Base-by-base conservation (phyloP, 495 filamentous ascomycete species). In the Umbilicaria muhlenbergii region DNA sequence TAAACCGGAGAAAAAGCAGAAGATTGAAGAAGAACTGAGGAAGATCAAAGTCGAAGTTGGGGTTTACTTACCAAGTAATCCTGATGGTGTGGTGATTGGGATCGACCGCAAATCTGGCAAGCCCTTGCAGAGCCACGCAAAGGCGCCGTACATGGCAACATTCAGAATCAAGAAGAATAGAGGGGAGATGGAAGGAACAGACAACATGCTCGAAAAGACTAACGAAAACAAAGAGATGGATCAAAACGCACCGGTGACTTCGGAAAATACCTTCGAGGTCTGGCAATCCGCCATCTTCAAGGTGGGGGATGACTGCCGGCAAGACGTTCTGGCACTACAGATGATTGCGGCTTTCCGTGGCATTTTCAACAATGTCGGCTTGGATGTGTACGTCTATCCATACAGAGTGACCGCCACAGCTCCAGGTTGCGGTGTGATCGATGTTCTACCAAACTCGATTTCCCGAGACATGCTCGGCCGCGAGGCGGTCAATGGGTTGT, bases 211-310 rank as follows among this genome's bases (percentile, higher is more conserved):
- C 3, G 42, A 47, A 36, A 44, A 54, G 11, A 53, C 59, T 1
- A 54, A 64, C 13, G 35, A 51, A 19, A 55, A 60, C 14, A 51
- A 53, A 40, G 61, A 72, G 45, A 82, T 21, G 31, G 39, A 36
- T 16, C 32, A 40, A 15, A 36, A 43, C 15, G 41, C 31, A 32
- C 35, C 36, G 34, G 49, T 51, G 15, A 38, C 45, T 8, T 37
- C 41, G 19, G 45, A 58, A 39, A 56, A 41, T 37, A 66, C 82
- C 0, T 78, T 86, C 43, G 92, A 96, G 60, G 81, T 93, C 12
- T 95, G 91, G 92, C 91, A 96, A 61, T 93, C 88, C 2, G 92
- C 92, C 13, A 99, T 99, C 57, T 99, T 99, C 76, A 99, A 99
- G 60, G 92, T 99, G 43, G 92, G 92, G 15, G 92, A 99, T 56